Base-by-base conservation (phyloP, 148 eudicot species). In the Cornus kousa region DNA sequence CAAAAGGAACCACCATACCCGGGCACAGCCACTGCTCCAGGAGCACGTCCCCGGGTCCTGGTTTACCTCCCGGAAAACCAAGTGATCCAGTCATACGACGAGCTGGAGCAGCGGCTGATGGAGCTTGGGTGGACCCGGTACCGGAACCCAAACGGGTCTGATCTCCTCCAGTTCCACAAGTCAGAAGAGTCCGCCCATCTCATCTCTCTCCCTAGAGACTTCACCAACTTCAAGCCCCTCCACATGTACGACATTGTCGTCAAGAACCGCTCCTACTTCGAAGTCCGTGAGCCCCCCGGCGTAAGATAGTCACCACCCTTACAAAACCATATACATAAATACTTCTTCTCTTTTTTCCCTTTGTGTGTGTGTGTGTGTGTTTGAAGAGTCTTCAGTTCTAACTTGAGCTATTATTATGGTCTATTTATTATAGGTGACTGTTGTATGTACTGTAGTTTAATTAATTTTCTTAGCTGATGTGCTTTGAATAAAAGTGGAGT, bases 191-290 rank as follows among this genome's bases (percentile, higher is more conserved):
- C 84, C 1, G 68, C 33, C 10, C 82, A 85, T 60, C 87, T 85
- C 74, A 81, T 85, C 35, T 85, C 87, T 59, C 80, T 85, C 14
- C 87, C 87, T 22, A 75, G 22, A 67, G 73, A 33, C 71, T 85
- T 85, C 59, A 65, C 70, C 71, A 75, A 72, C 74, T 55, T 85
- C 78, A 85, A 81, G 82, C 57, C 80, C 7, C 62, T 67, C 73
- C 84, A 85, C 81, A 85, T 85, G 87, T 85, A 81, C 46, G 87
- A 81, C 37, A 78, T 85, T 37, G 84, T 85, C 5, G 84, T 85
- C 77, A 85, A 85, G 84, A 85, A 85, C 70, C 84, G 82, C 0
- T 78, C 81, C 22, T 75, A 57, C 78, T 85, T 85, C 23, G 80
- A 78, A 48, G 87, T 81, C 32, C 82, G 84, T 64, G 53, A 78